Conservation (phyloP, 768 basidiomycete genomes). For the Boletellus ananiceps region DNA sequence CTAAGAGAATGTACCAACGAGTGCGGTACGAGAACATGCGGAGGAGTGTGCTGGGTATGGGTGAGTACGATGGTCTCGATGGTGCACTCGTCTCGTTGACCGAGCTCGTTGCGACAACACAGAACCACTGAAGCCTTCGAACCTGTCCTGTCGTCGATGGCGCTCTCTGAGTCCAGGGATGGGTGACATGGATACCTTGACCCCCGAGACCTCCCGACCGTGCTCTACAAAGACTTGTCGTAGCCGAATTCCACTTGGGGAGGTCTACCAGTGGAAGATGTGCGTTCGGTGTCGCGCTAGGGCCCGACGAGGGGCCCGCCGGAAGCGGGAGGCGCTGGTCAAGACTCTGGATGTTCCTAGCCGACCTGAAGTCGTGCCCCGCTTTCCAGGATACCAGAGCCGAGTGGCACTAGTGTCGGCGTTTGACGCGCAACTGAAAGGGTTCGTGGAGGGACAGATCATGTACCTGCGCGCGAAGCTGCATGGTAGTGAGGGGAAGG, state of each 20-base stretch:
- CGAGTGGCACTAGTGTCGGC: constrained; percentile 8
- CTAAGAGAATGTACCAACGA: constrained; percentile 34
- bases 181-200: neutral
- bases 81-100: constrained; percentile 9
- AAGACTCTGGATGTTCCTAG: neutral
- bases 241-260: constrained; percentile 32
- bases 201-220: constrained; percentile 30
- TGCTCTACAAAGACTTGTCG: constrained; percentile 34
- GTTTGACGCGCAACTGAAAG: constrained; percentile 14
- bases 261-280: constrained; percentile 38
- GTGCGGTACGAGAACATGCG: constrained; percentile 22
- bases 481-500: neutral
- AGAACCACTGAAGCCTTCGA: constrained; percentile 1
- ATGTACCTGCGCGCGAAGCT: constrained; percentile 20
- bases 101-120: neutral
- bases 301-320: constrained; percentile 8
- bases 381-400: constrained; percentile 21
- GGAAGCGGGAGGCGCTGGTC: neutral
- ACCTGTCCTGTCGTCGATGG: neutral
- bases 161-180: constrained; percentile 4
- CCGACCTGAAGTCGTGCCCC: constrained; percentile 6
- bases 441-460: constrained; percentile 24
- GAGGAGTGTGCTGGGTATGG: neutral
- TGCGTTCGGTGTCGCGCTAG: constrained; percentile 37
- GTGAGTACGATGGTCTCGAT: constrained; percentile 1